Evolutionary conservation across 78 protist genomes (phyloP), one percentile per base, ranked within the genome.

Genomic region (Tieghemostelium lacteum): DNA sequence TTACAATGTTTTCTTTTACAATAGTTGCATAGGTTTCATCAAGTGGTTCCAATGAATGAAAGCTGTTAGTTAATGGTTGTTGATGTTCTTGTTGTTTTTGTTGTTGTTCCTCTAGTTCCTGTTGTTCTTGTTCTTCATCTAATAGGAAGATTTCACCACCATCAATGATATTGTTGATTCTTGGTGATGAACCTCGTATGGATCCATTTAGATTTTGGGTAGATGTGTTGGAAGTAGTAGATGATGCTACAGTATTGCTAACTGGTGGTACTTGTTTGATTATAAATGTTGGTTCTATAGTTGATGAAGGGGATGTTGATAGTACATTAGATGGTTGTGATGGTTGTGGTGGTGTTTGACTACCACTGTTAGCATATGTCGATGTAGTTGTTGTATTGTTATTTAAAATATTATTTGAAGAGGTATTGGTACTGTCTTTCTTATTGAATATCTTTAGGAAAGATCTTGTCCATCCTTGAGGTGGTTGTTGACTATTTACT

Each of bases 41-140:
- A 1, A 31, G 8, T 33, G 19, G 71, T 2, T 67, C 74, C 28
- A 3, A 1, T 26, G 36, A 37, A 26, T 65, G 50, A n/a, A n/a
- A n/a, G n/a, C n/a, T n/a, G n/a, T n/a, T n/a, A n/a, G n/a, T n/a
- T n/a, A n/a, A n/a, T 3, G 40, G 19, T 39, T 45, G 55, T 70
- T 70, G 75, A 24, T 70, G 75, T 2, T 61, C 33, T 70, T 70
- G 75, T 36, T 7, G 6, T 4, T 17, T 5, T 49, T 31, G 19
- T 57, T 34, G 22, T 29, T 37, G 6, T 20, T 45, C 45, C 28
- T 52, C 28, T 24, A 33, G 76, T 22, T 75, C 36, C 45, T 75
- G 55, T 62, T 75, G 60, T 40, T 80, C 77, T 31, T 83, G 77
- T 7, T 83, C 91, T 34, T 83, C 91, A n/a, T 83, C 91, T 22